Conservation (phyloP, 2,329 filamentous ascomycete genomes). For the Fusarium sp. region DNA sequence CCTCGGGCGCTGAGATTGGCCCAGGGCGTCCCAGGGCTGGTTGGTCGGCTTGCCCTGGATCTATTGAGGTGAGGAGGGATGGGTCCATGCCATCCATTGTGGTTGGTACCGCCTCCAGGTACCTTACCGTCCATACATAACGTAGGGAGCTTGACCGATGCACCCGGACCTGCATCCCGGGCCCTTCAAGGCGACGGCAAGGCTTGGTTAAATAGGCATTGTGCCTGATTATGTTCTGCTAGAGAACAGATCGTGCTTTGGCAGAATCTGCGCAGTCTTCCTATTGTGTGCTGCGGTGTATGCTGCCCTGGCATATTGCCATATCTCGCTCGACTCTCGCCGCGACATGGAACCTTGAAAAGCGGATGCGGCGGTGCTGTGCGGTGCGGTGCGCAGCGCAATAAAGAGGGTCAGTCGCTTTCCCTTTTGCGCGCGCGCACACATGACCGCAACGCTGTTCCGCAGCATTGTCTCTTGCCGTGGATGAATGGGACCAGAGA, state of each 20-base stretch:
- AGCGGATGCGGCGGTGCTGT: slow-evolving; percentile 42
- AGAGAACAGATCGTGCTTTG: slow-evolving; percentile 16
- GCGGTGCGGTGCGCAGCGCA: slow-evolving; percentile 4
- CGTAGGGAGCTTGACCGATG: slow-evolving; percentile 20
- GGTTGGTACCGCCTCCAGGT: not conserved
- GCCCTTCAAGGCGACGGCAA: slow-evolving; percentile 28
- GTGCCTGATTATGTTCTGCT: not conserved
- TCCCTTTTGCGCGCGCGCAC: slow-evolving; percentile 33
- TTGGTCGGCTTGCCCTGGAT: slow-evolving; percentile 41
- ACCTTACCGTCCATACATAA: too few species aligned
- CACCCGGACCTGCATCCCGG: slow-evolving; percentile 19
- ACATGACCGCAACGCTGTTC: not conserved
- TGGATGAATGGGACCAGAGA: slow-evolving; percentile 10
- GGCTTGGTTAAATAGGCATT: slow-evolving; percentile 14
- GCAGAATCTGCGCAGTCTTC: slow-evolving; percentile 13
- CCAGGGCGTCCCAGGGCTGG: slow-evolving; percentile 35
- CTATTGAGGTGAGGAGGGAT: slow-evolving; percentile 28
- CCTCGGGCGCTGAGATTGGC: slow-evolving; percentile 34
- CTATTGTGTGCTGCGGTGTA: slow-evolving; percentile 13
- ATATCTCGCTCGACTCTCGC: slow-evolving; percentile 21
- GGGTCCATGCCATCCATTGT: slow-evolving; percentile 28
- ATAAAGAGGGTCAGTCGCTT: not conserved
- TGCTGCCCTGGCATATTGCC: slow-evolving; percentile 32
- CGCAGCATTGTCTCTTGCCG: not conserved
- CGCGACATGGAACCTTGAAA: slow-evolving; percentile 38